Evolutionary conservation across 768 basidiomycete species (phyloP), one percentile per base, ranked within the genome.

Genomic region (Lentinula sp.): DNA sequence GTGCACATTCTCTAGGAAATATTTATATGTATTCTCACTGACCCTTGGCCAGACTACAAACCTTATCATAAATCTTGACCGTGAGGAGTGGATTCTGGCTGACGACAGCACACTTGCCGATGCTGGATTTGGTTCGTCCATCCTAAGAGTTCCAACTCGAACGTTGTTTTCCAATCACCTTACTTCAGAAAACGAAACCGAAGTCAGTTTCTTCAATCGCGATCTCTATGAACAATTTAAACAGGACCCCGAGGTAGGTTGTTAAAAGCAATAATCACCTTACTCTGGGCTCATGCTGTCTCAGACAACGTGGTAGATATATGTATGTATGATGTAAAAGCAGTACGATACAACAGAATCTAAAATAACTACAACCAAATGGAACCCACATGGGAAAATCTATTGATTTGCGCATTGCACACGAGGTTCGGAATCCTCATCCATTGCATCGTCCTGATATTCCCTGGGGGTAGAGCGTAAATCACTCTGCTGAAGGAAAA

Each of bases 321-420:
- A 48, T 9, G 43, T 9, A 48, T 9, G 43, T 15, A 43, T 1
- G 42, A 23, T 28, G 20, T 18, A n/a, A 48, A 48, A 48, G 46
- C 46, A 48, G 46, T 48, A 48, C 20, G 18, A 48, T 48, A 48
- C 46, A 37, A 9, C 50, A 52, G 64, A 58, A 68, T 76, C 74
- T 72, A 74, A 56, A 45, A 57, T 37, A 48, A 58, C 36, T 36
- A 61, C 56, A 66, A 73, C 41, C 52, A 52, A 66, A 23, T 56
- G 48, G 13, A 46, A 60, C 55, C 46, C 51, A 48, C 59, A 64
- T 54, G 7, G 8, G 9, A 13, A 58, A 60, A 66, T 77, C 59
- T 74, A 94, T 80, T 94, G 93, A 74, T 93, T 90, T 42, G 95
- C 93, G 73, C 96, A 98, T 80, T 97, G 95, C 51, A 98, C 95